Base-by-base conservation (phyloP, 805 yeast species). In the Isabelozyma rhagii region DNA sequence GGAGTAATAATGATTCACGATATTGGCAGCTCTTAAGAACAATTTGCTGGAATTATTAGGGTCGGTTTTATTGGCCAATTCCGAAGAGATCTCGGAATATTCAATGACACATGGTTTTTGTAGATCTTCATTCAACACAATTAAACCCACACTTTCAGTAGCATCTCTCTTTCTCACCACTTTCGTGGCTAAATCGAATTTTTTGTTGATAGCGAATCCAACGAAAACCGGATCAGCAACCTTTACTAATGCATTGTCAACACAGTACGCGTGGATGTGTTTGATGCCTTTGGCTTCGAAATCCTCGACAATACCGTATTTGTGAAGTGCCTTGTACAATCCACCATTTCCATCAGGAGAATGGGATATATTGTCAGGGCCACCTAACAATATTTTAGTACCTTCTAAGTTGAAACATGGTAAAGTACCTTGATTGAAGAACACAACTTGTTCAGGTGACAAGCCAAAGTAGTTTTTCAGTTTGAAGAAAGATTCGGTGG, bases 271-370 rank as follows among this genome's bases (percentile, higher is more conserved):
- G 70, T 94, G 97, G 53, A 94, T 78, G 64, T 94, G 98, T 67
- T 89, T 82, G 55, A 93, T 82, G 5, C 90, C 91, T 49, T 83
- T 83, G 7, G 58, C 51, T 28, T 70, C 61, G 64, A 94, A 81
- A 64, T 93, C 97, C 6, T 80, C 79, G 31, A 94, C 61, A 15
- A 92, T 72, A 2, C 81, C 79, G 55, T 85, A 80, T 41, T 79
- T 79, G 57, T 72, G 69, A 39, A 94, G 76, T 0, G 97, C 98
- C 61, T 83, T 85, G 72, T 94, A 94, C 46, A 94, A 75, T 1
- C 99, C 99, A 51, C 99, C 99, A 66, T 94, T 94, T 1, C 99
- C 99, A 68, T 94, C 98, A 1, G 99, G 99, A 6, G 97, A 88
- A 60, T 87, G 87, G 27, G 91, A 85, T 39, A 89, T 77, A 25